Base-by-base conservation (phyloP, 106 monocot species). In the Narthecium ossifragum region DNA sequence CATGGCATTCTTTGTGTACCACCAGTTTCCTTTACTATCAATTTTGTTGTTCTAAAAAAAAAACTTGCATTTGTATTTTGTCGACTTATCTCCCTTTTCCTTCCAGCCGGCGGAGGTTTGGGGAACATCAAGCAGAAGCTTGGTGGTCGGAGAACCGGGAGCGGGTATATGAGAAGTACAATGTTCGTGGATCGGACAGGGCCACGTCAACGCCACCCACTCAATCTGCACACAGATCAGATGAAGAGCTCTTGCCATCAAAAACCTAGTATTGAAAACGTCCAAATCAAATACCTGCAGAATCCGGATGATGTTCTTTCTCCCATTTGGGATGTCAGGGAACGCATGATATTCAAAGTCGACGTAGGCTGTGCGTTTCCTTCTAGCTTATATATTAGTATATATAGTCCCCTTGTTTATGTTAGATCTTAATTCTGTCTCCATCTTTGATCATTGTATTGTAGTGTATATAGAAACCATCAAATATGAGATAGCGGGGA, bases 141-240 rank as follows among this genome's bases (percentile, higher is more conserved):
- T 96, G 94, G 94, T 96, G 94, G 94, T 83, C 77, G 13, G 85
- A 80, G 46, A 90, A 96, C 57, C 83, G 86, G 2, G 72, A 76
- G 24, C 86, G 53, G 50, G 94, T 96, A 6, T 90, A 96, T 36
- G 73, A 83, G 50, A 86, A 72, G 51, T 86, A 83, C 63, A 86
- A 90, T 54, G 86, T 96, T 59, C 80, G 73, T 53, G 75, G 75
- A 14, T 78, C 76, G 10, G 90, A 90, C 27, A 75, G 75, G 31
- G 46, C 79, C 20, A 74, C 93, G 4, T 61, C 77, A 21, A 69
- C 85, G 23, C 39, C 51, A 17, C 73, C 81, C 26, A 55, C 51
- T 18, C 57, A 67, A 22, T 73, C 75, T 20, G 55, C 36, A 13
- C 51, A 18, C 6, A 46, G 33, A 51, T 41, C 32, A 33, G 55